Evolutionary conservation across 257 asterid species (phyloP), one percentile per base, ranked within the genome.

Genomic region (Vinca minor): DNA sequence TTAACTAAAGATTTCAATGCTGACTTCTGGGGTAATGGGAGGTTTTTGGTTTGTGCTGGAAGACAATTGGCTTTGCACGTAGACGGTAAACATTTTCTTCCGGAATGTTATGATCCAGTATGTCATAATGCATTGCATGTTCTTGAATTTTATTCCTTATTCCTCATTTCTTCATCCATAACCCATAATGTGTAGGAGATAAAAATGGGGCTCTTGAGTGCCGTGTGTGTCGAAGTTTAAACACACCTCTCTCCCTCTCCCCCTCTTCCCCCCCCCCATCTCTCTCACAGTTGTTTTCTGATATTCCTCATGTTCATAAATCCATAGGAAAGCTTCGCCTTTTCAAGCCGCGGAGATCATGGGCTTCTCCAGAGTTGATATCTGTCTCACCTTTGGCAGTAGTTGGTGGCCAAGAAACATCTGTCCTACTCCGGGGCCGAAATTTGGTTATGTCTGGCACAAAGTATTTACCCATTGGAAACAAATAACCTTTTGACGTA

Each of bases 311-410:
- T 38, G 12, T 35, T 70, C 44, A 45, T 69, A 59, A 32, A 71
- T 74, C 69, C 62, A n/a, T 67, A 89, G 97, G 95, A 52, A 83
- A 75, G 71, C 61, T 87, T 71, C 92, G 76, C 49, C 78, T 81
- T 35, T 68, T 80, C 82, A 85, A 76, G 76, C 71, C 82, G 38
- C 74, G 74, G 87, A 78, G 76, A 73, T 57, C 77, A 36, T 66
- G 79, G 84, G 59, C 52, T 71, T 63, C 81, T 56, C 94, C 94
- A n/a, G 80, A 89, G 58, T 66, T 89, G 70, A 67, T 83, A 59
- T 80, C 82, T 14, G 79, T 89, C 70, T 82, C 94, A 32, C 97
- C 97, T 25, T 68, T 87, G 75, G 95, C 97, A 20, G 79, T 89
- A 73, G 90, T 87, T 29, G 72, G 77, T 67, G 95, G 95, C 64